Percentiles rank a stretch among this genome's conserved stretches.
Conservation (phyloP, 768 basidiomycete genomes). For the Tricholoma flavovirens region DNA sequence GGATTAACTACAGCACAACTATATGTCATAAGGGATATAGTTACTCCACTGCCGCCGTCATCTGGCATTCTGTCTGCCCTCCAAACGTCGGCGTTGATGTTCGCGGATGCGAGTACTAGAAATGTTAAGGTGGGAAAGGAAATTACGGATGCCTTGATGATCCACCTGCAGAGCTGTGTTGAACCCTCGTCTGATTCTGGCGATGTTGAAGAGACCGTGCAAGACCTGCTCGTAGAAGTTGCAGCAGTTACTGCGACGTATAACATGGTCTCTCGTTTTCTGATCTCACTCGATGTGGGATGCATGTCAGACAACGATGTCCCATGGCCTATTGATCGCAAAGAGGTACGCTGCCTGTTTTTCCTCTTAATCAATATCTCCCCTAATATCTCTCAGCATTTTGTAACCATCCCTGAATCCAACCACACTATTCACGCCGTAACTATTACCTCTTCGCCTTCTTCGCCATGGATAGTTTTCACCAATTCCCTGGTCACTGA, state of each 20-base stretch:
- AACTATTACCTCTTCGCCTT: constrained; percentile 32
- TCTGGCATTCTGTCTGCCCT: constrained; percentile 38
- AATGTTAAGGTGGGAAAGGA: constrained; percentile 37
- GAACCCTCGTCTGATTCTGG: constrained; percentile 12
- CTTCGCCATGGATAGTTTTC: constrained; percentile 47
- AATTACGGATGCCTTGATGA: constrained; percentile 35
- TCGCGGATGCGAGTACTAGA: constrained; percentile 55
- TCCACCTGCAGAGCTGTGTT: constrained; percentile 26
- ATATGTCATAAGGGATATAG: constrained; percentile 45
- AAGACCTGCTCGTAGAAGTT: constrained; percentile 51
- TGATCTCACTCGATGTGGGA: constrained; percentile 55
- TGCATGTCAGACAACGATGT: constrained; percentile 41
- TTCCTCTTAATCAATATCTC: neutral
- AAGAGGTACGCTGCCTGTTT: constrained; percentile 28
- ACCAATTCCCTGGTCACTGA: constrained; percentile 47
- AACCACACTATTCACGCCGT: constrained; percentile 36
- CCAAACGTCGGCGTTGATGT: constrained; percentile 47
- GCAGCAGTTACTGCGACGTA: constrained; percentile 48
- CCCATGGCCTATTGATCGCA: constrained; percentile 44
- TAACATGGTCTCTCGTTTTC: constrained; percentile 68
- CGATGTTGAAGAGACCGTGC: constrained; percentile 23
- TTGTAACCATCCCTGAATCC: constrained; percentile 27
- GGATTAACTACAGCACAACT: constrained; percentile 53
- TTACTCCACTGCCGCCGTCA: constrained; percentile 34
- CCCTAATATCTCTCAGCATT: constrained; percentile 25